Evolutionary conservation across 208 protist genomes (phyloP), one percentile per base, ranked within the genome.

Genomic region (Leptomonas seymouri): DNA sequence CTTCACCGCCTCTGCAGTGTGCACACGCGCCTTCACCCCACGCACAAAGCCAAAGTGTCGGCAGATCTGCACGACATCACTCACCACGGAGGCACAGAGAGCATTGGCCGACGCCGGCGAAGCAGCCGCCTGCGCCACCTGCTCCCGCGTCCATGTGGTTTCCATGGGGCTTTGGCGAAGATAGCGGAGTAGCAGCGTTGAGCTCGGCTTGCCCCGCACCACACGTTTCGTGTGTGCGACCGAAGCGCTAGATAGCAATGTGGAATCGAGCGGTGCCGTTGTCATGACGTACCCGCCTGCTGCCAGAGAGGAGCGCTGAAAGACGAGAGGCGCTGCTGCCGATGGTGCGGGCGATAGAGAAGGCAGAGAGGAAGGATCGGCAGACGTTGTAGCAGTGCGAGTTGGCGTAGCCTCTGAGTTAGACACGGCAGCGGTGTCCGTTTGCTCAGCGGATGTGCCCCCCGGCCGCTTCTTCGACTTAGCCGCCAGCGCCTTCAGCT

Each of bases 241-340:
- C 49, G 61, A 41, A 50, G 65, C 21, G 60, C 30, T 16, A 36
- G 49, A 21, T 2, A n/a, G 44, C 7, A n/a, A 5, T 48, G 44
- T 5, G 11, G 44, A 21, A 16, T 15, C 16, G 44, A n/a, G 3
- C 11, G 31, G 30, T 2, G 45, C 46, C 31, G 61, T 8, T 51
- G 69, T 71, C 70, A 93, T 77, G 14, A 93, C 80, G 46, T 86
- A 96, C 18, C 87, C 91, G 11, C 91, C 91, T 18, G 91, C 76
- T 0, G 86, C 84, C 46, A 96, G 58, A 0, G 79, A 60, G 3
- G 86, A 83, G 25, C 67, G 72, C 62, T 85, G 67, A 65, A 96
- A 96, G 9, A 76, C 62, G 28, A 96, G 83, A 25, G 87, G 80
- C 20, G 86, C 84, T 18, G 68, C 62, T n/a, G 46, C 1, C 1